Evolutionary conservation across 352 stramenopile genomes (phyloP).

Genomic region (Pythium pyrilobum): DNA sequence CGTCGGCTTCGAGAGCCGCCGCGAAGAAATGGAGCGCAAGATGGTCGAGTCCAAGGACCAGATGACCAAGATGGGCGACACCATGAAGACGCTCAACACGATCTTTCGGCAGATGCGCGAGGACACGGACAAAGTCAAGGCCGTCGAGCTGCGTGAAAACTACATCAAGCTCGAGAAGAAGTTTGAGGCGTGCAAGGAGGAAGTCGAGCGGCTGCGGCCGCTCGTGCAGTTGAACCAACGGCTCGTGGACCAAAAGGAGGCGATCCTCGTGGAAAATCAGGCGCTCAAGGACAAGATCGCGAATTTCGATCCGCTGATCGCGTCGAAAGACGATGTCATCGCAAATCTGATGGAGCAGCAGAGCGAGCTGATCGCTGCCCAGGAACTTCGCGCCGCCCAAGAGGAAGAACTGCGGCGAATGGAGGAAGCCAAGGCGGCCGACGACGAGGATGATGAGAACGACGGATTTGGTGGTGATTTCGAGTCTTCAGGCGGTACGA

Average conservation of each 20-base stretch:
- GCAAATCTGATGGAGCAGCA: constrained; percentile 69
- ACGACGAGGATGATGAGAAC: constrained; percentile 35
- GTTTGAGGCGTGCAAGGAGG: constrained; percentile 44
- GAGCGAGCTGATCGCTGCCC: constrained; percentile 56
- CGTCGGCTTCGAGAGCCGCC: constrained; percentile 39
- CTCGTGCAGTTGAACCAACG: constrained; percentile 46
- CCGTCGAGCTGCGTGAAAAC: constrained; percentile 81
- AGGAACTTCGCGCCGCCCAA: constrained; percentile 49
- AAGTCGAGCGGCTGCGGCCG: constrained; percentile 55
- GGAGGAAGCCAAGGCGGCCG: constrained; percentile 31
- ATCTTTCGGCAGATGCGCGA: constrained; percentile 93
- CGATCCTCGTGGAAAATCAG: constrained; percentile 24
- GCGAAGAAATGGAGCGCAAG: constrained; percentile 68
- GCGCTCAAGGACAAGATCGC: constrained; percentile 36
- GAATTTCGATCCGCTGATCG: constrained; percentile 33
- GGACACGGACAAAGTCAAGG: constrained; percentile 86
- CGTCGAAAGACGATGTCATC: constrained; percentile 60
- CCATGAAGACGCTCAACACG: constrained; percentile 90
- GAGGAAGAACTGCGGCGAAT: constrained; percentile 42
- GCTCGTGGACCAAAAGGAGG: constrained; percentile 36
- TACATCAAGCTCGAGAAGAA: constrained; percentile 73
- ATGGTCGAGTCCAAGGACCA: constrained; percentile 69
- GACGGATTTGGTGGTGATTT: not conserved
- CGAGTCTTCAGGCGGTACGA: too few species aligned
- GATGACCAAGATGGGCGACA: constrained; percentile 88